Percentiles rank a stretch among this genome's conserved stretches.
Evolutionary conservation across 768 basidiomycete genomes (phyloP).

Genomic region (Suillus subaureus): DNA sequence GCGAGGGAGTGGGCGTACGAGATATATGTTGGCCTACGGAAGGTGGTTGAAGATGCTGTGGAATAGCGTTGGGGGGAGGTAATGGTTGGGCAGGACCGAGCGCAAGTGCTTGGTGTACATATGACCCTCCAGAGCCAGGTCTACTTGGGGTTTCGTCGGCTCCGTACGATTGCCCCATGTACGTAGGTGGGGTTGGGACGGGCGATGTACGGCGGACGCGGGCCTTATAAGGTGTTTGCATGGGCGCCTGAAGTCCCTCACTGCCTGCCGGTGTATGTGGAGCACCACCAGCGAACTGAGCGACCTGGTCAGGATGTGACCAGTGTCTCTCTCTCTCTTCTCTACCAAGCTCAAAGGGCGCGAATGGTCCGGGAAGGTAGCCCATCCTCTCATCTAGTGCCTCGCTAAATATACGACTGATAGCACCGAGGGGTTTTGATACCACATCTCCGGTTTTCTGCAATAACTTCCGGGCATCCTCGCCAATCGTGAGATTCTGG

Average conservation of each 20-base stretch:
- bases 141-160: constrained; percentile 51
- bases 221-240: constrained; percentile 74
- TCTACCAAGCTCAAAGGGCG: constrained; percentile 63
- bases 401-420: constrained; percentile 85
- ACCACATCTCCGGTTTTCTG: constrained; percentile 92
- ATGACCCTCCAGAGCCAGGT: constrained; percentile 33
- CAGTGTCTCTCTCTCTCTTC: constrained; percentile 45
- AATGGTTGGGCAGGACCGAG: constrained; percentile 49
- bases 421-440: constrained; percentile 87
- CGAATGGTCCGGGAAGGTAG: constrained; percentile 70
- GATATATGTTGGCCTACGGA: constrained; percentile 61
- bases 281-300: constrained; percentile 28
- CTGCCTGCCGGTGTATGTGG: constrained; percentile 42
- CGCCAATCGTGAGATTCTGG: constrained; percentile 35
- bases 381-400: constrained; percentile 73
- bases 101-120: constrained; percentile 50
- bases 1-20: constrained; percentile 66
- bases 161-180: constrained; percentile 19
- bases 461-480: constrained; percentile 81
- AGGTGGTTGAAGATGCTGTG: constrained; percentile 36
- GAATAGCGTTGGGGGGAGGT: constrained; percentile 22
- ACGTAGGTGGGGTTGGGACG: constrained; percentile 24
- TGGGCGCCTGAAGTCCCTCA: constrained; percentile 27
- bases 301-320: constrained; percentile 41
- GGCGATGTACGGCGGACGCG: constrained; percentile 63